Percentiles rank a stretch among this genome's conserved stretches.
These are phyloP conservation scores for Coleophoma crateriformis DNA, from an alignment of 2,329 filamentous ascomycete genomes.

Conservation along the genomic window DNA sequence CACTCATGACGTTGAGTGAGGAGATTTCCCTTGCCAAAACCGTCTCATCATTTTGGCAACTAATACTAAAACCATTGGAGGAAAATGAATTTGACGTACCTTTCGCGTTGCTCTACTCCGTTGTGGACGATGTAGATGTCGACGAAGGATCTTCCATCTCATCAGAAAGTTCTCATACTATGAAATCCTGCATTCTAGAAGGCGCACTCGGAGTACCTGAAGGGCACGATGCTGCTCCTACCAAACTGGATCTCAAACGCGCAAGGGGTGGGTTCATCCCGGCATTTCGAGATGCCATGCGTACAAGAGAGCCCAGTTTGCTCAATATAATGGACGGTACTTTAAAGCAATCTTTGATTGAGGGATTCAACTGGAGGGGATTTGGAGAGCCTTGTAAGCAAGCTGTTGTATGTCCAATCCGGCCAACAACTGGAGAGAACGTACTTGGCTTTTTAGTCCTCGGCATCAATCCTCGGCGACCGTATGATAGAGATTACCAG, in stretches of 20 bases:
- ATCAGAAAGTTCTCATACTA: constrained; percentile 56
- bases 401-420: constrained; percentile 72
- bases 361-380: constrained; percentile 65
- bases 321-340: constrained; percentile 60
- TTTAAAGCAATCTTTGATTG: constrained; percentile 56
- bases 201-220: constrained; percentile 63
- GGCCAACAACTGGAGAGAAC: constrained; percentile 65
- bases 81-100: constrained; percentile 71
- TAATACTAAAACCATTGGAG: constrained; percentile 61
- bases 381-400: constrained; percentile 65
- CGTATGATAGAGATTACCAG: constrained; percentile 73
- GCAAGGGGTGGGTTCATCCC: constrained; percentile 70
- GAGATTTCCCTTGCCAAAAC: constrained; percentile 65
- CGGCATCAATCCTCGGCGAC: constrained; percentile 70
- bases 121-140: constrained; percentile 55
- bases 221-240: constrained; percentile 55
- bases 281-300: constrained; percentile 70
- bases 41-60: constrained; percentile 66
- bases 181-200: constrained; percentile 64
- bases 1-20: constrained; percentile 70
- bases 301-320: constrained; percentile 58
- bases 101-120: constrained; percentile 71
- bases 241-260: constrained; percentile 60
- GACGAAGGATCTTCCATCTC: constrained; percentile 67
- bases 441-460: constrained; percentile 72